These are phyloP conservation scores for Pseudozyma hubeiensis DNA, from an alignment of 1,284 basidiomycete genomes.

Conservation along the genomic window DNA sequence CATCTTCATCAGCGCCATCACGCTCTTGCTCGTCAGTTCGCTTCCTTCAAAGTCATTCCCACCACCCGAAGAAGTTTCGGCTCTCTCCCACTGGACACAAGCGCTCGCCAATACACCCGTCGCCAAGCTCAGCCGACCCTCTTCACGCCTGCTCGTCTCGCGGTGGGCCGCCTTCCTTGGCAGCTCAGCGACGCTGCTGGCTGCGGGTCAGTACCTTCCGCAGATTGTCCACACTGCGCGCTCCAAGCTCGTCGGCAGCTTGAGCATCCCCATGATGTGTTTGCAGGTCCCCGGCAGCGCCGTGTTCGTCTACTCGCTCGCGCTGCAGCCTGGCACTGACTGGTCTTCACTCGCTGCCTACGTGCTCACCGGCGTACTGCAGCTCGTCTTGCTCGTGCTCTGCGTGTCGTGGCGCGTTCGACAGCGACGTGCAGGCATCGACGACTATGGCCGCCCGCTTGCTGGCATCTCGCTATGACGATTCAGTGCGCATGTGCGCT, in stretches of 20 bases:
- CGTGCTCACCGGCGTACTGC: conserved; percentile 86
- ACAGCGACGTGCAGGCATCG: conserved; percentile 81
- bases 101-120: conserved; percentile 14
- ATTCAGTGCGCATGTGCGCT: neutral
- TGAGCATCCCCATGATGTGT: conserved; percentile 93
- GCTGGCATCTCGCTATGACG: conserved; percentile 39
- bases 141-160: conserved; percentile 55
- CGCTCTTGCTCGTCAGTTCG: conserved; percentile 32
- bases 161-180: conserved; percentile 88
- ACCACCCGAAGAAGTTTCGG: conserved; percentile 39
- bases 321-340: conserved; percentile 61
- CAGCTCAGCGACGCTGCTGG: conserved; percentile 81
- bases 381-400: conserved; percentile 78
- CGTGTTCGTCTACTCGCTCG: conserved; percentile 81
- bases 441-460: conserved; percentile 89
- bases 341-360: conserved; percentile 72
- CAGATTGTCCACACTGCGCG: conserved; percentile 85
- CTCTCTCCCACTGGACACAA: conserved; percentile 17
- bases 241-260: conserved; percentile 84
- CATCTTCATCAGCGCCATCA: conserved; percentile 34
- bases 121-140: conserved; percentile 32
- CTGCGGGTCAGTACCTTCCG: conserved; percentile 86
- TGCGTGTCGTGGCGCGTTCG: conserved; percentile 69
- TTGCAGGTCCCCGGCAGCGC: conserved; percentile 92
- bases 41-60: conserved; percentile 37